Evolutionary conservation across 192 early-diverging fungal genomes (phyloP).

Genomic region (Dispira parvispora): DNA sequence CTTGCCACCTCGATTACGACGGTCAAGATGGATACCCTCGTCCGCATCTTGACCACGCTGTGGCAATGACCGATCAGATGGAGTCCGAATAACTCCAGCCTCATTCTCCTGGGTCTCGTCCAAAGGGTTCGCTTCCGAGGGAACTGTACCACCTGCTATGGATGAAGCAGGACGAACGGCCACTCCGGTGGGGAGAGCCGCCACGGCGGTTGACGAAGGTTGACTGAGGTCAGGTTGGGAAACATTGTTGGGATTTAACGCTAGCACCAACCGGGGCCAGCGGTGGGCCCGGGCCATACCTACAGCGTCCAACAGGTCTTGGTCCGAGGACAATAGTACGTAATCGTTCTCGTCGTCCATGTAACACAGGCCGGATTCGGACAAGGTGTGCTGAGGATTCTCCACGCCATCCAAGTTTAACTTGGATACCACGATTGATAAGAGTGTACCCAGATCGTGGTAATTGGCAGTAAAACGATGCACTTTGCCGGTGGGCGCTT

Average conservation of each 20-base stretch:
- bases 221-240: constrained; percentile 15
- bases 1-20: too few species aligned
- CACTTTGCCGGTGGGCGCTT: constrained; percentile 46
- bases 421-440: constrained; percentile 38
- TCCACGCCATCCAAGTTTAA: constrained; percentile 36
- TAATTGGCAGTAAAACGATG: constrained; percentile 53
- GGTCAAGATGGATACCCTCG: too few species aligned
- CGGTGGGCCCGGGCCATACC: constrained; percentile 60
- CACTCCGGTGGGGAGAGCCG: background rate
- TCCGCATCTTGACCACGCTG: too few species aligned
- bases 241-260: constrained; percentile 23
- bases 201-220: background rate
- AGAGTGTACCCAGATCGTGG: constrained; percentile 31
- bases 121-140: too few species aligned
- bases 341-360: constrained; percentile 85
- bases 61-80: background rate
- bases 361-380: constrained; percentile 49
- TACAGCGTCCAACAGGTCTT: constrained; percentile 73
- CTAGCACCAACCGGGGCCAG: constrained; percentile 58
- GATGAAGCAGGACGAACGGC: too few species aligned
- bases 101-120: too few species aligned
- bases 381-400: constrained; percentile 23
- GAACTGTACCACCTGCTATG: too few species aligned
- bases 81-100: background rate
- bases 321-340: constrained; percentile 58